Base-by-base conservation (phyloP, 331 rosid genomes). In the Malus hybrid region DNA sequence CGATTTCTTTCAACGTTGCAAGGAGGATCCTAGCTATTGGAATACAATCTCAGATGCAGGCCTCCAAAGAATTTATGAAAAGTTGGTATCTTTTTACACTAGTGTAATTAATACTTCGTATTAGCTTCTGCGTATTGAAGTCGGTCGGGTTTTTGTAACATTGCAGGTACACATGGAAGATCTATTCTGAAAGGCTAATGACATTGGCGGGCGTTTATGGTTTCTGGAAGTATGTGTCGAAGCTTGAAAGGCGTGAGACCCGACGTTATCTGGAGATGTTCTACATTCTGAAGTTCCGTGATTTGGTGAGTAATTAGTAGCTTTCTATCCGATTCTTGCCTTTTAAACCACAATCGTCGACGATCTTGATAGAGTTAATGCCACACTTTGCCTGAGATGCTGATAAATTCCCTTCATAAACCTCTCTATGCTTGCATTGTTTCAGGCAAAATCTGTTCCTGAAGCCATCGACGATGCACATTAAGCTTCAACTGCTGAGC, bases 181-280 rank as follows among this genome's bases (percentile, higher is more conserved):
- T 93, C 61, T 93, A 93, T 77, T 93, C 96, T 48, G 90, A 89
- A 81, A 87, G 96, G 84, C 89, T 93, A 44, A 83, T 93, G 98
- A 89, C 96, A 8, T 80, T 89, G 83, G 96, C 96, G 0, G 96
- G 96, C 69, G 96, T 93, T 71, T 89, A 93, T 73, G 79, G 96
- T 68, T 93, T 93, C 87, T 93, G 98, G 98, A 93, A 93, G 83
- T 75, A 87, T 56, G 98, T 87, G 67, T 90, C 98, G 27, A 93
- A 93, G 74, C 85, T 93, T 5, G 98, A 93, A 71, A 88, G 98
- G 85, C 95, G 82, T 1, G 96, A 90, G 83, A 90, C 93, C 65
- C 87, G 93, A 7, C 80, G 98, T 46, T 93, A 93, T 80, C 91
- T 93, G 1, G 98, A 93, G 85, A 90, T 93, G 98, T 93, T 93